phyloP scores from a whole-genome alignment of 192 early-diverging fungal genomes.

The Paraglomus occultum region DNA sequence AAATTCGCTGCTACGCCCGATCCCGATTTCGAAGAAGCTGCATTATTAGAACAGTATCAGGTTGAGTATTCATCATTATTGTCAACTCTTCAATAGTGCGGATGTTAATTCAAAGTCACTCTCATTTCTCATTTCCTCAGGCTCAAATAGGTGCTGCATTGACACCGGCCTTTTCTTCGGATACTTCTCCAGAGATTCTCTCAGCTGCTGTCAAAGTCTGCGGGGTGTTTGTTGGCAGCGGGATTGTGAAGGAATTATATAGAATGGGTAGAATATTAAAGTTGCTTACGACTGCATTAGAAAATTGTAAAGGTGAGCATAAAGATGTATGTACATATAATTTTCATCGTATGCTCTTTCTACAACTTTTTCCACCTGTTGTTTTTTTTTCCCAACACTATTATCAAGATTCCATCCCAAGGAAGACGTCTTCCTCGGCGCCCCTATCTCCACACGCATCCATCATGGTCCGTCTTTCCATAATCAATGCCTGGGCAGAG shows the following conservation, averaged over 20 bases:
- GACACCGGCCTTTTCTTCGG: constrained; percentile 77
- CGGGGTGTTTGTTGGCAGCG: constrained; percentile 81
- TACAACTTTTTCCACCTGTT: too few relatives aligned
- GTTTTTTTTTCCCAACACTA: too few relatives aligned
- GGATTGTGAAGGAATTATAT: constrained; percentile 80
- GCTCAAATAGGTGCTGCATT: constrained; percentile 92
- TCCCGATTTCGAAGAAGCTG: constrained; percentile 82
- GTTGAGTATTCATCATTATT: not conserved
- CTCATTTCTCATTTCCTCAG: constrained; percentile 29
- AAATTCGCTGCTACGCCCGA: constrained; percentile 76
- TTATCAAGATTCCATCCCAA: too few relatives aligned
- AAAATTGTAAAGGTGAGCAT: constrained; percentile 57
- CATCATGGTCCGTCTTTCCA: constrained; percentile 72
- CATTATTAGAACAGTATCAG: constrained; percentile 87
- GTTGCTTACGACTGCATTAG: constrained; percentile 66
- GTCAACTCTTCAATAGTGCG: not conserved
- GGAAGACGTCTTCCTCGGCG: too few relatives aligned
- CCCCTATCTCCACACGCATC: constrained; percentile 68
- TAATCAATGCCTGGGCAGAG: constrained; percentile 79
- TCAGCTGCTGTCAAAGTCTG: constrained; percentile 77
- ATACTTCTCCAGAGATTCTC: constrained; percentile 72
- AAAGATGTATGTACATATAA: not conserved
- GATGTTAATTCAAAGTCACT: too few relatives aligned
- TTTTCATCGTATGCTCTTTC: too few relatives aligned
- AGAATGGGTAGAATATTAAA: constrained; percentile 69